Base-by-base conservation (phyloP, 2,329 filamentous ascomycete genomes). In the Zopfia rhizophila region DNA sequence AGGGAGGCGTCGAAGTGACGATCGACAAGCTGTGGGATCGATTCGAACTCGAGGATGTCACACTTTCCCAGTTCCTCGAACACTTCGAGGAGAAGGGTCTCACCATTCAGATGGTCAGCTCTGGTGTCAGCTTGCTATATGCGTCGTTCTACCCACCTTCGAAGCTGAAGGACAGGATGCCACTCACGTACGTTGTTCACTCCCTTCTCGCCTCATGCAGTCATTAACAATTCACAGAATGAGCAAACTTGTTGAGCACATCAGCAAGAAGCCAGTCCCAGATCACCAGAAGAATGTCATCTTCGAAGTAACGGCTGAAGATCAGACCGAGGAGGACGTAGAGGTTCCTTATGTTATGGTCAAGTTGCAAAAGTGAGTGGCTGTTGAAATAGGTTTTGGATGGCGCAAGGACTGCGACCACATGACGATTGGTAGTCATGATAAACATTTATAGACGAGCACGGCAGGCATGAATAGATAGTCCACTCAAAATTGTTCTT, bases 11-110 rank as follows among this genome's bases (percentile, higher is more conserved):
- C 58, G 79, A 86, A 58, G 90, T 96, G 13, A 85, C 82, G 17
- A 86, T 99, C 61, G 94, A 99, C 79, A 95, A 95, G 80, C 88
- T 99, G 42, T 99, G 94, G 94, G 94, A 97, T 73, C 88, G 94
- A 27, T 97, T 97, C 64, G 92, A 97, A 78, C 81, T 96, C 24
- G 82, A 88, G 12, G 85, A 99, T 68, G 84, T 97, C 38, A 93
- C 91, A 2, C 79, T 99, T 38, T 81, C 84, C 66, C 86, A 97
- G 69, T 89, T 99, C 63, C 74, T 97, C 18, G 85, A 90, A 44
- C 77, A 89, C 63, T 97, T 99, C 69, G 83, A 89, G 68, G 80
- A 85, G 63, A 82, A 85, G 64, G 94, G 94, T 1, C 78, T 99
- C 42, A 85, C 78, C 14, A 87, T 97, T 43, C 89, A 86, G 49